A percentile compares a stretch with the other conserved stretches of the same genome.
Evolutionary conservation across 805 yeast genomes (phyloP).

Genomic region (Ogataea populi-albae): DNA sequence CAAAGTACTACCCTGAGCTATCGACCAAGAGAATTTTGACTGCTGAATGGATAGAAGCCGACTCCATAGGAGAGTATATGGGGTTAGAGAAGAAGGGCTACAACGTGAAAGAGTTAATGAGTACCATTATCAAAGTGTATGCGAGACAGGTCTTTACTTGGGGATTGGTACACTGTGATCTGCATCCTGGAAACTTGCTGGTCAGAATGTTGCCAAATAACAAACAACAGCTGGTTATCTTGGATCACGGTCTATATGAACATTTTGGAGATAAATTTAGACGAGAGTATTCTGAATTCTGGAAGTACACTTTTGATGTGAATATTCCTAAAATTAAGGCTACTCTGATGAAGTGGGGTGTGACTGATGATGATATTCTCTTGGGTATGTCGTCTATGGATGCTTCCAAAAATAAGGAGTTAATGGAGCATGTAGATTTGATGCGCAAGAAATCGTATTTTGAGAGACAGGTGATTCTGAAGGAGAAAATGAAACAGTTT

Average conservation of each 20-base stretch:
- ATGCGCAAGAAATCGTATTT: constrained; percentile 34
- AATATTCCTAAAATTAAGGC: constrained; percentile 45
- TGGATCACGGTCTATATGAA: constrained; percentile 76
- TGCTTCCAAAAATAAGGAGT: constrained; percentile 31
- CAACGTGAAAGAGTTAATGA: constrained; percentile 43
- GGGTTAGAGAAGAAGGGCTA: constrained; percentile 39
- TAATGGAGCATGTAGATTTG: constrained; percentile 23
- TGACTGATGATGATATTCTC: constrained; percentile 60
- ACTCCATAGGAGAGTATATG: constrained; percentile 47
- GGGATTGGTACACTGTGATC: constrained; percentile 72
- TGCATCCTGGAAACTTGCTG: constrained; percentile 78
- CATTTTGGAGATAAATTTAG: constrained; percentile 49
- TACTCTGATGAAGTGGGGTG: constrained; percentile 64
- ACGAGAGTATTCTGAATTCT: constrained; percentile 54
- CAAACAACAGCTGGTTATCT: constrained; percentile 57
- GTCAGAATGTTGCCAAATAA: constrained; percentile 39
- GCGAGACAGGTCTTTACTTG: constrained; percentile 61
- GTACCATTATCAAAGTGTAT: constrained; percentile 47
- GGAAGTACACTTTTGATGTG: constrained; percentile 59
- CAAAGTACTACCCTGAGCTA: constrained; percentile 44
- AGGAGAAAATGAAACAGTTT: constrained; percentile 51
- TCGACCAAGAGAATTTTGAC: constrained; percentile 53
- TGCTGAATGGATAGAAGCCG: constrained; percentile 78
- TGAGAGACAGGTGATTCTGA: constrained; percentile 41
- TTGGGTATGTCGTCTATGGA: constrained; percentile 53